phyloP scores from a whole-genome alignment of 1,284 basidiomycete species.

The Pholiota adiposa region DNA sequence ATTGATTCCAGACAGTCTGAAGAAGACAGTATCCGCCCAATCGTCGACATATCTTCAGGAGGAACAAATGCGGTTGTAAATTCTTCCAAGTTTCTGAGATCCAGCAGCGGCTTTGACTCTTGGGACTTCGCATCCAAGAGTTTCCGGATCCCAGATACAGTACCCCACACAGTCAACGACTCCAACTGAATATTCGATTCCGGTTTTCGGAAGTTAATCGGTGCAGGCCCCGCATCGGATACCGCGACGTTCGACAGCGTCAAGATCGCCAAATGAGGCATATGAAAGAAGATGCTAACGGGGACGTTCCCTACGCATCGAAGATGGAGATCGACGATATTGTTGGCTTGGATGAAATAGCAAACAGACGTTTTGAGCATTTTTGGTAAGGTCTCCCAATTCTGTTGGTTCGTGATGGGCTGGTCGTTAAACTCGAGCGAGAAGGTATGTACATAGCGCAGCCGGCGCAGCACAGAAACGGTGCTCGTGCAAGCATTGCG shows the following conservation, averaged over 20 bases:
- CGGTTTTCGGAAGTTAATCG: background rate
- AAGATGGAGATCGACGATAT: constrained; percentile 10
- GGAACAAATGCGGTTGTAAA: background rate
- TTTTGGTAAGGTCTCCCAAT: constrained; percentile 10
- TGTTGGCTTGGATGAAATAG: constrained; percentile 18
- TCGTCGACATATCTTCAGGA: background rate
- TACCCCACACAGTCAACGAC: constrained; percentile 2
- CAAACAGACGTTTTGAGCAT: constrained; percentile 5
- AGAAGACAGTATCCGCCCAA: constrained; percentile 6
- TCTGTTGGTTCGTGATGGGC: background rate
- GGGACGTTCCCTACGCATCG: constrained; percentile 11
- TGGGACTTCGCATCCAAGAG: background rate
- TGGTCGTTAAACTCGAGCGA: constrained; percentile 8
- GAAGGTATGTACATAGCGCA: constrained; percentile 13
- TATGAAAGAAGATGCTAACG: constrained; percentile 3
- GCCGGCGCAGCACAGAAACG: constrained; percentile 8
- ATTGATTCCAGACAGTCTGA: constrained; percentile 5
- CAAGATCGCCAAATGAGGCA: constrained; percentile 10
- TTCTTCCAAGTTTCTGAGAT: constrained; percentile 11
- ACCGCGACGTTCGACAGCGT: constrained; percentile 4
- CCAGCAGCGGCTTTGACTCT: background rate
- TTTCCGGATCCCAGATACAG: constrained; percentile 2
- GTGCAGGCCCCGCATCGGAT: background rate
- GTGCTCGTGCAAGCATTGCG: background rate
- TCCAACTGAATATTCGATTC: constrained; percentile 6